These are phyloP conservation scores for Leptomonas pyrrhocoris DNA, from an alignment of 208 protist species.

Conservation along the genomic window DNA sequence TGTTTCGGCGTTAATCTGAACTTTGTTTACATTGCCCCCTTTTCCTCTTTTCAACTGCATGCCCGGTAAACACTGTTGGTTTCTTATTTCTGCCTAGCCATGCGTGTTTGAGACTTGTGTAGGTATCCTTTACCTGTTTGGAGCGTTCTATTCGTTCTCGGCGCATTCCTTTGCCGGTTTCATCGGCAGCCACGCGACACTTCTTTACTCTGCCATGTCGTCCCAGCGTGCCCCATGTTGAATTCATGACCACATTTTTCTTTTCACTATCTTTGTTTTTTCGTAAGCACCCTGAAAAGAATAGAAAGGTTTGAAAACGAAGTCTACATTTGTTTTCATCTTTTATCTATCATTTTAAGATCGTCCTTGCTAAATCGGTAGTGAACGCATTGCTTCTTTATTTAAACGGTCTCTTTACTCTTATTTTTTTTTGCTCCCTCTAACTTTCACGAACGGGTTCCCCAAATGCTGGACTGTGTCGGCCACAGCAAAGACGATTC, in stretches of 20 bases:
- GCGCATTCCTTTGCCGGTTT: neutral
- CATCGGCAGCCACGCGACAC: neutral
- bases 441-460: too few species aligned
- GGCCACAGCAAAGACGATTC: too few species aligned
- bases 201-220: too few species aligned
- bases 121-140: neutral
- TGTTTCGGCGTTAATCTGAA: too few species aligned
- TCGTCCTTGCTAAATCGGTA: neutral
- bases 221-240: too few species aligned
- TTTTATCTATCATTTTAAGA: neutral
- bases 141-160: neutral
- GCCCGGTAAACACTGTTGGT: neutral
- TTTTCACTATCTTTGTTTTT: too few species aligned
- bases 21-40: neutral
- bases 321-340: neutral
- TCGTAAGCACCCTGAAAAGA: neutral
- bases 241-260: too few species aligned
- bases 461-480: too few species aligned
- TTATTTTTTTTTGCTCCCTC: too few species aligned
- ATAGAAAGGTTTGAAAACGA: too few species aligned
- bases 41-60: neutral
- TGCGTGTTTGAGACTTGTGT: neutral
- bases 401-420: too few species aligned
- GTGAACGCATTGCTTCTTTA: too few species aligned
- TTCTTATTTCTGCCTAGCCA: neutral